A percentile compares a stretch with the other conserved stretches of the same genome.
Evolutionary conservation across 176 grass and related monocot genomes (phyloP).

Genomic region (Paspalum notatum): DNA sequence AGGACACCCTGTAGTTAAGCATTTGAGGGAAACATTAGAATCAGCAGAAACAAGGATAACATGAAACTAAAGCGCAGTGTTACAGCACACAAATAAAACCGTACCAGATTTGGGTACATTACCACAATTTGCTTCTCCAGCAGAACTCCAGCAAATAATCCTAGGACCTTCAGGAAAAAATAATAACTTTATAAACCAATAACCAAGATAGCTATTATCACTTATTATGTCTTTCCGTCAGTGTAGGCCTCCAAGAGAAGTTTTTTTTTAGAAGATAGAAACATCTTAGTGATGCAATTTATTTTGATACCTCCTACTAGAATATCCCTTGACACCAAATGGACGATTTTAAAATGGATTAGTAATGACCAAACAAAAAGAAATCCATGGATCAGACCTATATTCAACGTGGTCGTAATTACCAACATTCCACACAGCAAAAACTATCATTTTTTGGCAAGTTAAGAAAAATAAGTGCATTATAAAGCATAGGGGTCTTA

Average conservation of each 20-base stretch:
- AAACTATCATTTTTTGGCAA: neutral
- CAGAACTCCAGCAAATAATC: constrained; percentile 76
- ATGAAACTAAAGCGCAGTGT: constrained; percentile 29
- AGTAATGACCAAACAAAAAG: constrained; percentile 5
- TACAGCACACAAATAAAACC: constrained; percentile 29
- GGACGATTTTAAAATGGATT: neutral
- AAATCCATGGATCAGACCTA: constrained; percentile 11
- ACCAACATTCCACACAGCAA: neutral
- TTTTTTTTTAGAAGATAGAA: neutral
- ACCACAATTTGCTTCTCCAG: constrained; percentile 95
- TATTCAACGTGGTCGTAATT: neutral
- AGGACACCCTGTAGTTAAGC: constrained; percentile 81
- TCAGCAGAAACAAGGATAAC: constrained; percentile 35
- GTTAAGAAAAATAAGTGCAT: neutral
- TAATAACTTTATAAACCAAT: constrained; percentile 36
- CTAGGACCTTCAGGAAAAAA: constrained; percentile 69
- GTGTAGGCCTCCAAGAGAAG: neutral
- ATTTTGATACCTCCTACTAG: neutral
- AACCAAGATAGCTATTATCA: constrained; percentile 26
- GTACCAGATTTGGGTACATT: constrained; percentile 96
- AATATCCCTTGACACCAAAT: neutral
- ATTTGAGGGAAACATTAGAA: constrained; percentile 45
- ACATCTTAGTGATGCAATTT: neutral
- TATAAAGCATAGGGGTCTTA: neutral
- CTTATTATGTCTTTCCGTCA: neutral